Evolutionary conservation across 371 early-diverging fungal species (phyloP).

Genomic region (Rhizopus delemar): DNA sequence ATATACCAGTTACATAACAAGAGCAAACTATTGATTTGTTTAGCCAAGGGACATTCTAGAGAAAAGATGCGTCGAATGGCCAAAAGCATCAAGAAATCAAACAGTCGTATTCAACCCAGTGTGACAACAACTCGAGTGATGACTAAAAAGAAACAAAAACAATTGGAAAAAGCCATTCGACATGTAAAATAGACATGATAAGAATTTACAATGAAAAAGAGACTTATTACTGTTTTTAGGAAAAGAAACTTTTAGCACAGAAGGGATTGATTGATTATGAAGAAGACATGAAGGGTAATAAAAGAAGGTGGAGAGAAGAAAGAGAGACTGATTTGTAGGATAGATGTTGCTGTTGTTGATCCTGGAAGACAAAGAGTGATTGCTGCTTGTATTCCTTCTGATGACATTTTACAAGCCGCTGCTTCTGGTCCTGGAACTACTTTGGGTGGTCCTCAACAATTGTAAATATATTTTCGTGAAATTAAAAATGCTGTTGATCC

Average conservation of each 20-base stretch:
- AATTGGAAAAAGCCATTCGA: conserved; percentile 37
- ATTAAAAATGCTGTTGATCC: too few relatives aligned
- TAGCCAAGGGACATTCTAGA: conserved; percentile 29
- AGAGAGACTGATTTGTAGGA: neutral
- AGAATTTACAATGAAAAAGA: neutral
- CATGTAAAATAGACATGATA: conserved; percentile 28
- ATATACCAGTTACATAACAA: neutral
- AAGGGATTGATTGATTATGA: conserved; percentile 44
- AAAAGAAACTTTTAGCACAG: conserved; percentile 34
- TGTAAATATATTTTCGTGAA: too few relatives aligned
- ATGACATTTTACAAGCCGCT: conserved; percentile 46
- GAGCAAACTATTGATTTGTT: neutral
- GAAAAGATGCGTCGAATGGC: conserved; percentile 17
- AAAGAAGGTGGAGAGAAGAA: neutral
- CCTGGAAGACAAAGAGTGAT: conserved; percentile 38
- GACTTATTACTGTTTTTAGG: conserved; percentile 19
- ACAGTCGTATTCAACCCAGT: conserved; percentile 15
- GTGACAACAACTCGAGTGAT: conserved; percentile 30
- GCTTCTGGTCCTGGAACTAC: conserved; percentile 52
- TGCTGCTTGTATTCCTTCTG: conserved; percentile 33
- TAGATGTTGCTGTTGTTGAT: conserved; percentile 35
- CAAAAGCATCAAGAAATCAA: conserved; percentile 22
- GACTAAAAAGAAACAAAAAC: conserved; percentile 52
- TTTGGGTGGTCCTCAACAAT: conserved; percentile 41
- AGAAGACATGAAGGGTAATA: conserved; percentile 49